Evolutionary conservation across 2,329 filamentous ascomycete species (phyloP), one percentile per base, ranked within the genome.

Genomic region (Hirsutella minnesotensis): DNA sequence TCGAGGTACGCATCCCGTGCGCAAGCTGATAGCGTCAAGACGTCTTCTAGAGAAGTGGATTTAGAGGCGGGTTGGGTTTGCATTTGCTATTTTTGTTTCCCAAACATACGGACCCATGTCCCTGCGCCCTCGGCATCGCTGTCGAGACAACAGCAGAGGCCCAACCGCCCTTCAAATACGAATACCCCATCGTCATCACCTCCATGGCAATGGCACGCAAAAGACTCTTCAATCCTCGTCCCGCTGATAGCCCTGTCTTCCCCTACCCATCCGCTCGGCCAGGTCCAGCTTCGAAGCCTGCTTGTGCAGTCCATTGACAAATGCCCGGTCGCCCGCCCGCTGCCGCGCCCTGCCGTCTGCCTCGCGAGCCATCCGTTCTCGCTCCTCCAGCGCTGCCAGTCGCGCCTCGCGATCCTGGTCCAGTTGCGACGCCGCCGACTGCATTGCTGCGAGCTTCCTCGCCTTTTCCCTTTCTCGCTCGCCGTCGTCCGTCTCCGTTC

Each of bases 371-470:
- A 66, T 67, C 39, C 74, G 71, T 51, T 94, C 86, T 46, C 70
- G 70, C 48, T 77, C 75, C 20, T 77, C 79, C 16, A 89, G 64
- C 1, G 77, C 77, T 0, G 77, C 75, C 9, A 94, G 66, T 20
- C 86, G 75, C 46, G 74, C 71, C 49, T 76, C 75, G 27, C 87
- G 79, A 51, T 83, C 79, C n/a, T 68, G 57, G 52, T 90, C 84
- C 39, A 94, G 67, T 10, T 82, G 76, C 1, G 70, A 72, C 4
- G 83, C 83, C 22, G 79, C 81, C 16, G 73, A 72, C 57, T 85
- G 81, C 83, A 88, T 87, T 9, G 78, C 80, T 15, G 79, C 82
- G 16, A 87, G 63, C 56, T 79, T 85, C 20, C 73, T 72, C 12
- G 79, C 77, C n/a, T 72, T 70, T 47, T 83, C 79, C 19, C 76